Percentiles rank a stretch among this genome's conserved stretches.
These are phyloP conservation scores for Hygrophorus russula DNA, from an alignment of 768 basidiomycete species.

Conservation along the genomic window DNA sequence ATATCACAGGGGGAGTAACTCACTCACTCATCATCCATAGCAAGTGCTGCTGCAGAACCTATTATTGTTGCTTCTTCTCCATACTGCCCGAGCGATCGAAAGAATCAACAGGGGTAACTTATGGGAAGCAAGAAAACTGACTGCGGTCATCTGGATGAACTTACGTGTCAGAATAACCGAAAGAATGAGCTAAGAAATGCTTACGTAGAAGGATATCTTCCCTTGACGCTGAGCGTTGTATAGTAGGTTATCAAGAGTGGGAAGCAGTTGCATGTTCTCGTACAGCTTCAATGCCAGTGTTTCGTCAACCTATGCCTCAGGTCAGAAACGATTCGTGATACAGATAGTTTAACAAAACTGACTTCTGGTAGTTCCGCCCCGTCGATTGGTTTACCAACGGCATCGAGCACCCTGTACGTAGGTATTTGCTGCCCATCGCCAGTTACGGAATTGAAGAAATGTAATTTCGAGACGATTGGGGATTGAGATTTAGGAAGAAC, in stretches of 20 bases:
- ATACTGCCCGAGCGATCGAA: slow-evolving; percentile 30
- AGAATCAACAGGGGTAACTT: background rate
- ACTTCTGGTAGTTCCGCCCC: slow-evolving; percentile 74
- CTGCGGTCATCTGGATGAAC: slow-evolving; percentile 61
- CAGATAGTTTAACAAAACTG: too few relatives aligned
- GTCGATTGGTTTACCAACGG: slow-evolving; percentile 59
- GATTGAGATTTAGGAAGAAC: slow-evolving; percentile 35
- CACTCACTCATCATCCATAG: slow-evolving; percentile 72
- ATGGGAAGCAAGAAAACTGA: slow-evolving; percentile 25
- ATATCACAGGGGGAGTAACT: background rate
- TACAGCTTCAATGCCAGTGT: slow-evolving; percentile 60
- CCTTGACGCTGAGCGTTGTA: slow-evolving; percentile 93
- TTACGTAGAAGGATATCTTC: slow-evolving; percentile 82
- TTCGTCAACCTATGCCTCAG: slow-evolving; percentile 47
- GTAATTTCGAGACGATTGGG: slow-evolving; percentile 55
- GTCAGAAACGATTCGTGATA: background rate
- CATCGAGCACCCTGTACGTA: slow-evolving; percentile 79
- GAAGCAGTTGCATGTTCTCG: slow-evolving; percentile 69
- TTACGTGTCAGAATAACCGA: slow-evolving; percentile 3
- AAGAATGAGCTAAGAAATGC: background rate
- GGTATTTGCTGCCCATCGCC: slow-evolving; percentile 57
- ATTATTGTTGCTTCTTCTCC: slow-evolving; percentile 89
- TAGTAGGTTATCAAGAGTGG: slow-evolving; percentile 77
- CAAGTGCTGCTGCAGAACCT: slow-evolving; percentile 81
- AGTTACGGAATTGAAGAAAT: slow-evolving; percentile 75